Base-by-base conservation (phyloP, 1,284 basidiomycete genomes). In the Rhodotorula glutinis region DNA sequence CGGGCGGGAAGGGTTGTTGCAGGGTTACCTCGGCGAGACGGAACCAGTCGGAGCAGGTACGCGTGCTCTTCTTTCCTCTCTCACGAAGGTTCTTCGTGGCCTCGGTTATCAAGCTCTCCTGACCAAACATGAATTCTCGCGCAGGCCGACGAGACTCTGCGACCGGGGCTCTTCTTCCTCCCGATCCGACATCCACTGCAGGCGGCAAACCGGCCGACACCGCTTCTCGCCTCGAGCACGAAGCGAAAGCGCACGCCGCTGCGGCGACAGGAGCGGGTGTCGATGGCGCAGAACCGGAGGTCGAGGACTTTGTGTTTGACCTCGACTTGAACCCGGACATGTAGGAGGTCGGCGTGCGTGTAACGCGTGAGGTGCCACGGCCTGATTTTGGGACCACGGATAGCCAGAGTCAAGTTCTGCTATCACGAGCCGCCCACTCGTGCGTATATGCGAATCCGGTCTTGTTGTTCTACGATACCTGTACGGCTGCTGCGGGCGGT, bases 241-340 rank as follows among this genome's bases (percentile, higher is more conserved):
- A 63, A 46, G 61, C 71, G 0, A 63, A 52, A 51, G 29, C 54
- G 41, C 59, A 62, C 46, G 57, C 47, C 17, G 52, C 62, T 43
- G 57, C 53, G 33, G 29, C 43, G 53, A 47, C 21, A 2, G 51
- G 40, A 0, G 40, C 16, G 1, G 25, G 3, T 4, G 25, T 19
- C 4, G 27, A 11, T 8, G 49, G 13, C 23, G 61, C 23, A 44
- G 63, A 51, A 10, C 41, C 30, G 21, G 60, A 52, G 9, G 68
- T 59, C 10, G 75, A 75, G 16, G 70, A 73, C 52, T 74, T 75
- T 60, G 65, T 65, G 54, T 75, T 76, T 57, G 75, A 76, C 57
- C 60, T 76, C 14, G 75, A 76, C 58, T 66, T 76, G 27, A 75
- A 76, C 54, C 75, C 74, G 46, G 74, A 73, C 51, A 38, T 73